Conservation (phyloP, 805 yeast genomes). For the Candida ovalis region DNA sequence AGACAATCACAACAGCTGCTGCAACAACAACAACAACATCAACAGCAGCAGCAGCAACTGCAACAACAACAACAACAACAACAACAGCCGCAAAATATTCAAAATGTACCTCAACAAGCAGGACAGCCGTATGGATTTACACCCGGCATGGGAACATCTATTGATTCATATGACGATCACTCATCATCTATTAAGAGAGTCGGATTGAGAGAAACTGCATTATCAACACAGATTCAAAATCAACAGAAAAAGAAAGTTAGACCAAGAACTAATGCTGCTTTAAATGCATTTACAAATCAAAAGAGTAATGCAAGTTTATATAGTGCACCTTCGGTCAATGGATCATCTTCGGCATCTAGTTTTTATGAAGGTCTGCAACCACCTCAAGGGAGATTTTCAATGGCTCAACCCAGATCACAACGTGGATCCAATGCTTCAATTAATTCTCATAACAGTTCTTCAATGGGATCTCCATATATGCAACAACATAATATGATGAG, state of each 20-base stretch:
- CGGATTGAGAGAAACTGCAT: slow-evolving; percentile 30
- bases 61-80: slow-evolving; percentile 1
- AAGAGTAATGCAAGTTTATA: slow-evolving; percentile 7
- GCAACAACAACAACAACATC: slow-evolving; percentile 1
- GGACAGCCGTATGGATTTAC: neutral
- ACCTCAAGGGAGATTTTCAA: slow-evolving; percentile 6
- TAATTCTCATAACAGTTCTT: neutral
- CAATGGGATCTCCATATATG: neutral
- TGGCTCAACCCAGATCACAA: slow-evolving; percentile 5
- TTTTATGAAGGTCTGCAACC: slow-evolving; percentile 3
- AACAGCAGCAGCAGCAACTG: neutral
- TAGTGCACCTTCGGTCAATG: slow-evolving; percentile 6
- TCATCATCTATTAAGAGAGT: slow-evolving; percentile 25
- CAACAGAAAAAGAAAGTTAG: slow-evolving; percentile 26
- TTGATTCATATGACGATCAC: slow-evolving; percentile 28
- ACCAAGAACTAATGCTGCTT: slow-evolving; percentile 19
- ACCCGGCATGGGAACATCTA: slow-evolving; percentile 1
- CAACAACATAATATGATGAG: slow-evolving; percentile 2
- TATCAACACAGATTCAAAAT: slow-evolving; percentile 23
- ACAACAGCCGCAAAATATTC: neutral
- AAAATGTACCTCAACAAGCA: neutral
- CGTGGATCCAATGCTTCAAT: slow-evolving; percentile 7
- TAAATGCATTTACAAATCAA: neutral
- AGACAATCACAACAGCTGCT: neutral
- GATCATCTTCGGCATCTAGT: neutral